Evolutionary conservation across 768 basidiomycete species (phyloP).

Genomic region (Melanogaster broomeanus): DNA sequence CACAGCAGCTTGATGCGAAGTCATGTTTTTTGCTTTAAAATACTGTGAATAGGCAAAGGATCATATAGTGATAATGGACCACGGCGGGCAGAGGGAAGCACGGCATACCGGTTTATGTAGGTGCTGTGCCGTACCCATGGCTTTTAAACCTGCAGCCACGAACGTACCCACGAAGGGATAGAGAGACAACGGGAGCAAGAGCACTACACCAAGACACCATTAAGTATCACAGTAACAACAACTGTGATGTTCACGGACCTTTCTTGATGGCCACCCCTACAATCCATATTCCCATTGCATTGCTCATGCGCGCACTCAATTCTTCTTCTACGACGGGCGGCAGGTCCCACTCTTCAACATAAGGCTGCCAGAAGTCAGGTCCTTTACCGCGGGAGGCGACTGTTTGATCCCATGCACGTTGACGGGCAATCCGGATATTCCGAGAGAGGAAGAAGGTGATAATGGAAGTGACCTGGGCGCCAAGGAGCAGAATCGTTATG

Average conservation of each 20-base stretch:
- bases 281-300: constrained; percentile 15
- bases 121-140: constrained; percentile 63
- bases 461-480: constrained; percentile 72
- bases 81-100: neutral
- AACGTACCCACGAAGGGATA: constrained; percentile 71
- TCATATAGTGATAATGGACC: neutral
- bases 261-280: constrained; percentile 17
- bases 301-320: constrained; percentile 20
- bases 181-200: constrained; percentile 63
- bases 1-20: constrained; percentile 59
- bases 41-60: constrained; percentile 50
- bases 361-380: constrained; percentile 80
- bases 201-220: constrained; percentile 36
- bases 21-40: constrained; percentile 85
- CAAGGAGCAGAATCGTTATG: constrained; percentile 71
- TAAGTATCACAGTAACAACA: neutral
- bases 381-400: constrained; percentile 82
- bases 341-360: constrained; percentile 77
- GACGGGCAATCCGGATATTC: constrained; percentile 79
- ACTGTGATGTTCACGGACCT: constrained; percentile 15
- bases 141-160: constrained; percentile 63
- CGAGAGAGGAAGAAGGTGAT: constrained; percentile 81
- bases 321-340: constrained; percentile 47
- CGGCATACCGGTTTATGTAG: constrained; percentile 66
- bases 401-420: constrained; percentile 80